Evolutionary conservation across 2,329 filamentous ascomycete genomes (phyloP), one percentile per base, ranked within the genome.

Genomic region (Phyllosticta ampelicida): DNA sequence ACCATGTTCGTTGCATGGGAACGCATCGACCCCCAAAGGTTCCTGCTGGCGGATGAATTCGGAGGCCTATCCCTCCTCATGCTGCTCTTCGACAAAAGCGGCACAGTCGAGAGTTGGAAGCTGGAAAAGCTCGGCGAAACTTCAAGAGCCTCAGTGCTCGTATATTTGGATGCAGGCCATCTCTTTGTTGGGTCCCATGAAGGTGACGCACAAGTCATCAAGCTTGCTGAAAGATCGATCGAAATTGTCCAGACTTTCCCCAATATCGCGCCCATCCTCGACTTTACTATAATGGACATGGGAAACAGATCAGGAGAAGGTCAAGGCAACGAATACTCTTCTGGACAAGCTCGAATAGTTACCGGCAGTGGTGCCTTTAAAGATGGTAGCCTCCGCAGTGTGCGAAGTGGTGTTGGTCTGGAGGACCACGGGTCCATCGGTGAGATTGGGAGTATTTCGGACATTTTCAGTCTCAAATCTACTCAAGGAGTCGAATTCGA

Each of bases 221-320:
- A 77, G 53, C 80, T 90, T 56, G 71, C 75, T 51, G 78, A 81
- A 55, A 77, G 86, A 29, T 80, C 78, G 0, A 77, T 91, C 60
- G 77, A 85, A 53, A 72, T 91, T 4, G 71, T 94, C 9, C 90
- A 96, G 67, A 86, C 83, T 0, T 78, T 95, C 58, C 76, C 82
- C 3, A 99, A 96, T 67, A 89, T 97, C 65, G 90, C 88, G 0
- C 94, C 94, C 0, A 88, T 99, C 49, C 75, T 97, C 48, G 94
- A 99, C 69, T 96, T 99, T 65, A 86, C 88, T 0, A 84, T 99
- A 16, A 96, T 97, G 90, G 94, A 97, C 67, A 87, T 97, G 79
- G 92, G 91, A 0, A 91, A 90, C 64, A 80, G 89, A 58, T 86
- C 89, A 60, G 86, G 86, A 20, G 87, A 94, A 62, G 83, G 80